phyloP scores from a whole-genome alignment of 2,329 filamentous ascomycete genomes.

The Lachnellula occidentalis region DNA sequence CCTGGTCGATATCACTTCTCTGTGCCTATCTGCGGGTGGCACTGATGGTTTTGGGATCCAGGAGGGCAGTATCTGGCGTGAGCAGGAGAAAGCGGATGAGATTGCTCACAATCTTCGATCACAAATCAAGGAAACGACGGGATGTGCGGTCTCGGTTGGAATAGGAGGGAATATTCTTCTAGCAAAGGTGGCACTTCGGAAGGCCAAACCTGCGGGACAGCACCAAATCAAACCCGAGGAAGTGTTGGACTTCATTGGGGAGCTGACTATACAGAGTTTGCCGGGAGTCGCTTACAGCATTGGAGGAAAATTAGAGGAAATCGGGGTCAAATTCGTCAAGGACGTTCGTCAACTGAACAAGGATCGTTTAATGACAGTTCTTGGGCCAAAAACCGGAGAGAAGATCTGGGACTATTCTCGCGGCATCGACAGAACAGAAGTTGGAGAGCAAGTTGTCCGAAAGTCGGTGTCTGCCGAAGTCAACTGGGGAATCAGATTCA shows the following conservation, averaged over 20 bases:
- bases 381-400: slow-evolving; percentile 90
- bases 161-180: slow-evolving; percentile 87
- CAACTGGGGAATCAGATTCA: slow-evolving; percentile 96
- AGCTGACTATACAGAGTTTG: slow-evolving; percentile 71
- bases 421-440: slow-evolving; percentile 79
- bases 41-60: slow-evolving; percentile 60
- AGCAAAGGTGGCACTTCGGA: slow-evolving; percentile 84
- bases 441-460: slow-evolving; percentile 76
- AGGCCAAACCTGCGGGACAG: slow-evolving; percentile 91
- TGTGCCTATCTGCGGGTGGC: slow-evolving; percentile 60
- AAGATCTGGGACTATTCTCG: slow-evolving; percentile 86
- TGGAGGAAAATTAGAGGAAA: slow-evolving; percentile 78
- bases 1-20: slow-evolving; percentile 71
- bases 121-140: slow-evolving; percentile 67
- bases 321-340: slow-evolving; percentile 75
- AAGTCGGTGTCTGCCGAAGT: slow-evolving; percentile 97
- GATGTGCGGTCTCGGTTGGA: slow-evolving; percentile 84
- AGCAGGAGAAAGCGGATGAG: slow-evolving; percentile 72
- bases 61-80: slow-evolving; percentile 66
- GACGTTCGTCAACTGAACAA: slow-evolving; percentile 74
- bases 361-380: slow-evolving; percentile 64
- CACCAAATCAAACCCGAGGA: slow-evolving; percentile 81
- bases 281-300: slow-evolving; percentile 93
- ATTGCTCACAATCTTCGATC: slow-evolving; percentile 64
- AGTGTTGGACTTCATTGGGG: slow-evolving; percentile 69